Evolutionary conservation across 768 basidiomycete genomes (phyloP), one percentile per base, ranked within the genome.

Genomic region (Cystofilobasidium bisporidii): DNA sequence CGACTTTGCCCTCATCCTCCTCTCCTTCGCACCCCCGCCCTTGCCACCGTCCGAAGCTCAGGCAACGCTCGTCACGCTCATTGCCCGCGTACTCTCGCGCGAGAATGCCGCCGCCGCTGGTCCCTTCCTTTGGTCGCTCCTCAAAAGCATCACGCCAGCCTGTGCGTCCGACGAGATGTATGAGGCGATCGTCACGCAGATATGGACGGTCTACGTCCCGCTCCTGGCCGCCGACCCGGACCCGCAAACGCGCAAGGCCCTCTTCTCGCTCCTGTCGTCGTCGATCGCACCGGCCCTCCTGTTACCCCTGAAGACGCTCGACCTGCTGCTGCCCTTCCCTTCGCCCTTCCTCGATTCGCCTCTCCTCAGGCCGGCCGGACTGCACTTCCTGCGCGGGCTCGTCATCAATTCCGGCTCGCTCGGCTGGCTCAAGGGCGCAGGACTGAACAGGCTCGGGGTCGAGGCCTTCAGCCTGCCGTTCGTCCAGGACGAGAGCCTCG

Each of bases 311-410:
- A 32, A 6, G 2, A 30, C 53, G 5, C 53, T 56, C 53, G 53
- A 56, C 18, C 30, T 56, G 12, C 26, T 56, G 14, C 20, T 56
- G 18, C 53, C 53, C 17, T 32, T 56, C 26, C 53, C 53, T 18
- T 56, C 53, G 11, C 53, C 53, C 30, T 56, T 56, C 28, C 28
- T 56, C 53, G 53, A 56, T 11, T 28, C 53, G 28, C 53, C 53
- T 8, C 30, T 56, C 18, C 53, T 56, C 20, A 26, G 53, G 18
- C 53, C 53, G 53, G 53, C 53, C 26, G 53, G 53, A 2, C 53
- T 56, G 8, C 53, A 56, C 53, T 56, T 56, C 53, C 53, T 56
- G 6, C 53, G 53, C 26, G 28, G 53, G 10, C 26, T 56, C 28
- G 22, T 56, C 53, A 15, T 56, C 30, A 8, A 4, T 6, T 18